Evolutionary conservation across 768 basidiomycete genomes (phyloP), one percentile per base, ranked within the genome.

Genomic region (Lactifluus hygrophoroides): DNA sequence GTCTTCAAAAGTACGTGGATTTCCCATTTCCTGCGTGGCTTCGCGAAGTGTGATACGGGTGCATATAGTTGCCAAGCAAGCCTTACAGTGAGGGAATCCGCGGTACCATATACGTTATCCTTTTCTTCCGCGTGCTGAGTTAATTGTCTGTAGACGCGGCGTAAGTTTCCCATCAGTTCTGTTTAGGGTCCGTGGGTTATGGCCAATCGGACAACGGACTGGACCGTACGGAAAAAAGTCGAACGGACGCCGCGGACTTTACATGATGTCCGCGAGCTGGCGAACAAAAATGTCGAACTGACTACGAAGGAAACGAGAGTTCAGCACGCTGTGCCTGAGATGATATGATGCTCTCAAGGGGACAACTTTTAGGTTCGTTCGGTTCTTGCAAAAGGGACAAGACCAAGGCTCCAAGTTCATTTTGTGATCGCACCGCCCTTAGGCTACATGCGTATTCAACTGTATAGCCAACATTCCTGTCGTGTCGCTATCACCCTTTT

Each of bases 1-100:
- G 16, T 45, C 30, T 28, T 48, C 14, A 16, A 51, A 14, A 25
- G 7, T 25, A 21, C 21, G 32, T n/a, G 17, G 35, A 13, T 37
- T 38, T 38, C 38, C 38, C 38, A 42, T 42, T 13, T 42, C 40
- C 19, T 5, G 5, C 17, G 38, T 38, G 38, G 19, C 51, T 58
- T 58, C 57, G 35, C 57, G 51, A 58, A 58, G 44, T 47, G 57
- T 58, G 51, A 40, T 40, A 17, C 32, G 43, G 37, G 23, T n/a
- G 37, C n/a, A 23, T 13, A 19, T 17, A 32, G 23, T 34, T n/a
- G 35, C 19, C 30, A 32, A 19, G 37, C 2, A n/a, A n/a, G n/a
- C n/a, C n/a, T n/a, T n/a, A n/a, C 23, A n/a, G 14, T 27, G 11
- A 19, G n/a, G n/a, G 37, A 27, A 2, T 14, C 51, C 47, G 30